phyloP scores from a whole-genome alignment of 2,329 filamentous ascomycete genomes.

The Penicillium brasilianum region DNA sequence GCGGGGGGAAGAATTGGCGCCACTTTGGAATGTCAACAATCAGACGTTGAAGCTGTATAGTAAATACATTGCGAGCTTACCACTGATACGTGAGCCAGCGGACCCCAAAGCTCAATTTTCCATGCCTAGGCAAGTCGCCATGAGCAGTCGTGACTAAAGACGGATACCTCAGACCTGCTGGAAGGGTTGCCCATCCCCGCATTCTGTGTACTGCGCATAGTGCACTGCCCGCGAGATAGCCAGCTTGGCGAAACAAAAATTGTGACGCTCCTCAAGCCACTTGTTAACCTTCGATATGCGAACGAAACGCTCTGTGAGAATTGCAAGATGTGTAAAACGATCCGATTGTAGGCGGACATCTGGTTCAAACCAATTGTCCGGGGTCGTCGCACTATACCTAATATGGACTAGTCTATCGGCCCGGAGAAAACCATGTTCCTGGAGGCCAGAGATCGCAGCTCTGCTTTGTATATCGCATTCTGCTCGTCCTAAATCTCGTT shows the following conservation, averaged over 20 bases:
- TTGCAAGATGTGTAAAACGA: neutral
- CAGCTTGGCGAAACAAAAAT: neutral
- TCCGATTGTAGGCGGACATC: neutral
- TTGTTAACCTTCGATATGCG: neutral
- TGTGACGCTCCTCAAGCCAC: neutral
- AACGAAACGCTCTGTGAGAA: neutral
- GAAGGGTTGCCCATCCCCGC: constrained; percentile 26
- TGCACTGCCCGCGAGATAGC: constrained; percentile 10
- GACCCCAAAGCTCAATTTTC: neutral
- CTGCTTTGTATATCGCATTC: constrained; percentile 16
- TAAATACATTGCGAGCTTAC: constrained; percentile 2
- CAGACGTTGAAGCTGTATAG: neutral
- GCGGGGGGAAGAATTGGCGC: neutral
- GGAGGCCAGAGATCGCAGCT: constrained; percentile 20
- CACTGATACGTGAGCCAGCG: neutral
- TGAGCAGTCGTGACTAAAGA: constrained; percentile 13
- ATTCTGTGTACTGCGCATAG: constrained; percentile 32
- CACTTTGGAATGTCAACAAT: constrained; percentile 1
- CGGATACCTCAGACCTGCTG: constrained; percentile 28
- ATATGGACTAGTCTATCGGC: constrained; percentile 16
- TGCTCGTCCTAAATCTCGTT: neutral
- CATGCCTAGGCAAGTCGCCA: constrained; percentile 1
- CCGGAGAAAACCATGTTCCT: constrained; percentile 23
- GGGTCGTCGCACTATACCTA: constrained; percentile 11
- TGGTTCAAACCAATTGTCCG: neutral